Conservation (phyloP, 1,284 basidiomycete species). For the Xerocomus minutiporus region DNA sequence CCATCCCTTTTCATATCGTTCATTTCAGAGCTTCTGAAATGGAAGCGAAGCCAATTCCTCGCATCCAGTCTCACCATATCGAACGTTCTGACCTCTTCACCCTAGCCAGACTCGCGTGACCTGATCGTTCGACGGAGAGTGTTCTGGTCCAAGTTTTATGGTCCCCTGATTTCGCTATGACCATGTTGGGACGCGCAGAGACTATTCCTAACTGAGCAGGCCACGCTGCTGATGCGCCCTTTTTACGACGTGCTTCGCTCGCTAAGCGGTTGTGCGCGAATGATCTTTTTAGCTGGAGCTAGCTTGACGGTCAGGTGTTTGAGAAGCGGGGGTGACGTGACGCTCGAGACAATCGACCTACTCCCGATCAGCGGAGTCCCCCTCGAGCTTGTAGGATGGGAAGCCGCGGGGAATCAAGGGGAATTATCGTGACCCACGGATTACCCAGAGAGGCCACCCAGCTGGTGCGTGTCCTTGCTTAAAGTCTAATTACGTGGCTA, state of each 20-base stretch:
- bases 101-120: background rate
- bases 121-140: background rate
- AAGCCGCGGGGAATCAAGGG: background rate
- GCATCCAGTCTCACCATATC: background rate
- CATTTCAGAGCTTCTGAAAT: conserved; percentile 32
- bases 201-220: conserved; percentile 14
- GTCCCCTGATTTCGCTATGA: conserved; percentile 13
- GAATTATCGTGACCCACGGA: no score
- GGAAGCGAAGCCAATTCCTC: conserved; percentile 26
- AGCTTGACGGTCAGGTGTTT: background rate
- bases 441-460: no score
- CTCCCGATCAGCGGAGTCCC: conserved; percentile 25
- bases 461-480: conserved; percentile 28
- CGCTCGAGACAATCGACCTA: background rate
- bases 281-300: background rate
- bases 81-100: background rate
- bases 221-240: conserved; percentile 35
- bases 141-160: background rate
- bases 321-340: background rate
- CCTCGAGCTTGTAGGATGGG: background rate
- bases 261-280: conserved; percentile 1
- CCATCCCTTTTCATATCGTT: conserved; percentile 28
- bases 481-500: conserved; percentile 35
- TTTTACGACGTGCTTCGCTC: conserved; percentile 28
- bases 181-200: conserved; percentile 16